Evolutionary conservation across 805 yeast species (phyloP).

Genomic region (Candida sphagnicola): DNA sequence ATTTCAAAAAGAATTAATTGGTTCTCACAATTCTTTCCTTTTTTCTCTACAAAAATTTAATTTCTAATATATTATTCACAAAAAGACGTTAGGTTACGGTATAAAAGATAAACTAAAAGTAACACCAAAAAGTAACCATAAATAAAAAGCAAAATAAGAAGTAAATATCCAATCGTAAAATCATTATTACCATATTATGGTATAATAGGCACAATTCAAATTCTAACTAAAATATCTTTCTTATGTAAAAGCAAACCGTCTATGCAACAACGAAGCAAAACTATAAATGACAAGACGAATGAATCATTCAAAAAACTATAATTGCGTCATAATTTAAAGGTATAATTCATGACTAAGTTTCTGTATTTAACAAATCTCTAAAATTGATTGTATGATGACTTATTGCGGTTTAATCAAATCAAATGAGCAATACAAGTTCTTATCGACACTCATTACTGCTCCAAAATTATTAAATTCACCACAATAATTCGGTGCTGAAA

Average conservation of each 20-base stretch:
- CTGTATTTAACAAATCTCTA: too few species aligned
- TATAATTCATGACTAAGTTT: too few species aligned
- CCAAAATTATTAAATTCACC: slow-evolving; percentile 81
- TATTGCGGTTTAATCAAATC: slow-evolving; percentile 58
- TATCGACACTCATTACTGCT: slow-evolving; percentile 72
- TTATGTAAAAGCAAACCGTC: not conserved
- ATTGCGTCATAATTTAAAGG: too few species aligned
- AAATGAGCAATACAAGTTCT: slow-evolving; percentile 64
- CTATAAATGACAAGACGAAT: not conserved
- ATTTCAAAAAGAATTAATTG: not conserved
- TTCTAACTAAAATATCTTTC: not conserved
- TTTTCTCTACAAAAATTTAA: not conserved
- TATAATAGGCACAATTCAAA: not conserved
- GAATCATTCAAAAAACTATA: too few species aligned
- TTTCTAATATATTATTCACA: not conserved
- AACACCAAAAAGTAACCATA: not conserved
- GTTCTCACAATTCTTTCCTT: too few species aligned
- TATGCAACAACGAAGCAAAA: not conserved
- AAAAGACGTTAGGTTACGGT: too few species aligned
- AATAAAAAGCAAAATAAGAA: not conserved
- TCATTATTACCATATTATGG: not conserved
- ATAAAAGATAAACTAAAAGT: too few species aligned
- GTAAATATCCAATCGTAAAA: not conserved
- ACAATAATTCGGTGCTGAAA: slow-evolving; percentile 81
- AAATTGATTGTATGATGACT: too few species aligned